Conservation (phyloP, 306 rosid species). For the Dryas alaskensis region DNA sequence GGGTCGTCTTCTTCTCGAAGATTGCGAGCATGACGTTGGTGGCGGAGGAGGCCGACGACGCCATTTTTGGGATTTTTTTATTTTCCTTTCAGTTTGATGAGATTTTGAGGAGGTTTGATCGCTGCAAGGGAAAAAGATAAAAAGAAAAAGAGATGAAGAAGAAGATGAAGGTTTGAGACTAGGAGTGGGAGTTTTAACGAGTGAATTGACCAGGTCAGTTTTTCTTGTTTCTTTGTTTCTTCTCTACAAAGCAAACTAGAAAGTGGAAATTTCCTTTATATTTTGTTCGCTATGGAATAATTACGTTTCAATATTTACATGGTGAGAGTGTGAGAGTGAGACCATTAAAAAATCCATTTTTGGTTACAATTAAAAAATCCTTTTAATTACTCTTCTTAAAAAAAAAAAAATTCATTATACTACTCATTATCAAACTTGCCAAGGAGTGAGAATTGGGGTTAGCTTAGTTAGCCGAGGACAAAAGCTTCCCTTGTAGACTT, state of each 20-base stretch:
- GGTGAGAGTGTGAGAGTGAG: no score
- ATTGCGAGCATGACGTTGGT: slow-evolving; percentile 86
- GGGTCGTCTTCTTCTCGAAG: slow-evolving; percentile 81
- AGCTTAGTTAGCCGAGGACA: no score
- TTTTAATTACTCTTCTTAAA: no score
- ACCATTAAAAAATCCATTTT: no score
- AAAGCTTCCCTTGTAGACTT: no score
- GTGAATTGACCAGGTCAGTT: slow-evolving; percentile 22
- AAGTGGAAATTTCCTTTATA: background rate
- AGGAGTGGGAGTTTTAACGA: background rate
- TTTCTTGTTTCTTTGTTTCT: slow-evolving; percentile 15
- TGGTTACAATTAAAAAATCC: no score
- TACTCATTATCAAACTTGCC: no score
- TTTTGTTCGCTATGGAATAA: no score
- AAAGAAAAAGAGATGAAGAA: background rate
- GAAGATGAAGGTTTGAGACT: background rate
- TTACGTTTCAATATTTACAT: no score
- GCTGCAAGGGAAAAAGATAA: background rate
- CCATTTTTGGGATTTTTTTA: background rate
- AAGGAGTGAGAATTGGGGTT: no score
- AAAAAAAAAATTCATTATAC: no score
- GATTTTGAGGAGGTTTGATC: background rate
- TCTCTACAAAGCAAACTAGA: slow-evolving; percentile 24
- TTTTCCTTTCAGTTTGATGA: background rate
- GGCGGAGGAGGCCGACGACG: slow-evolving; percentile 45